A percentile compares a stretch with the other conserved stretches of the same genome.
phyloP scores from a whole-genome alignment of 78 protist species.

The Dictyostelium discoideum region dicty_2.7 NC_007088.5:3590501-3591000 shows the following conservation, averaged over 20 bases:
- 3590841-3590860: background rate
- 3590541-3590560: slow-evolving; percentile 43
- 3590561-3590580: slow-evolving; percentile 63
- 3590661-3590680: slow-evolving; percentile 35
- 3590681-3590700: slow-evolving; percentile 47
- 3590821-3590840: no score
- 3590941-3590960: background rate
- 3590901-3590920: background rate
- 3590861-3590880: slow-evolving; percentile 20
- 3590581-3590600: slow-evolving; percentile 44
- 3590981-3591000: no score
- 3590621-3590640: slow-evolving; percentile 65
- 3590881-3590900: background rate
- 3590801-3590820: no score
- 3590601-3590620: slow-evolving; percentile 42
- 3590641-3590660: slow-evolving; percentile 44
- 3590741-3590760: slow-evolving; percentile 32
- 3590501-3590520: background rate
- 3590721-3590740: slow-evolving; percentile 44
- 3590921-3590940: background rate
- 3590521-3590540: background rate
- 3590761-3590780: slow-evolving; percentile 1
- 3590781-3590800: background rate
- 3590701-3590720: slow-evolving; percentile 54
- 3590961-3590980: background rate